Base-by-base conservation (phyloP, 176 grass and related monocot genomes). In the Oryza meridionalis region DNA sequence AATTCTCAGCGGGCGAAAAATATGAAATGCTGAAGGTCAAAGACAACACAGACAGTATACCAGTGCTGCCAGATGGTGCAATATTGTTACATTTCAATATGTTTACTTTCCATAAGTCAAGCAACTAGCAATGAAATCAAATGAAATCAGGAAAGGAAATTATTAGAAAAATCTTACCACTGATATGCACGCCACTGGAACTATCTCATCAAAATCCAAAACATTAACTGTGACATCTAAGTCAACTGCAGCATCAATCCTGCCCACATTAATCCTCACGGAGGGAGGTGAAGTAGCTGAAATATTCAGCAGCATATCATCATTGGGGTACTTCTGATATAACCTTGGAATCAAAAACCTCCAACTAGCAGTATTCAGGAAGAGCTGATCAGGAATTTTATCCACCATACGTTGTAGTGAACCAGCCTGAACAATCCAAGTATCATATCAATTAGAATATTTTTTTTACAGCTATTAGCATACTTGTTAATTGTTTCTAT, bases 341-440 rank as follows among this genome's bases (percentile, higher is more conserved):
- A 98, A 85, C 59, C 32, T 84, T 33, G 96, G 96, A 95, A 98
- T 88, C 8, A 98, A 76, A 90, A 92, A 90, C 46, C 87, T 89
- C 93, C 93, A 98, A 71, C 81, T 95, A 83, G 87, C 89, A 46
- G 96, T 98, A 49, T 94, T 98, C 73, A 98, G 72, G 81, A 98
- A 86, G 79, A 87, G 85, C 70, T 98, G 93, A 77, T 94, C 85
- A 67, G 93, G 85, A 87, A 98, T 72, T 64, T 88, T 90, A 79
- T 98, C 87, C 42, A 98, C 96, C 51, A 92, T 84, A 68, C 49
- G 84, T 90, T 89, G 82, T 84, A 98, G 82, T 84, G 87, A 77
- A 80, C 89, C 93, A 67, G 93, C 96, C 96, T 98, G 73, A 90
- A 88, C 64, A 15, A 81, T 78, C 11, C 29, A 86, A 79, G 35